Evolutionary conservation across 345 rosid species (phyloP).

Genomic region (Diplotaxis tenuifolia): DNA sequence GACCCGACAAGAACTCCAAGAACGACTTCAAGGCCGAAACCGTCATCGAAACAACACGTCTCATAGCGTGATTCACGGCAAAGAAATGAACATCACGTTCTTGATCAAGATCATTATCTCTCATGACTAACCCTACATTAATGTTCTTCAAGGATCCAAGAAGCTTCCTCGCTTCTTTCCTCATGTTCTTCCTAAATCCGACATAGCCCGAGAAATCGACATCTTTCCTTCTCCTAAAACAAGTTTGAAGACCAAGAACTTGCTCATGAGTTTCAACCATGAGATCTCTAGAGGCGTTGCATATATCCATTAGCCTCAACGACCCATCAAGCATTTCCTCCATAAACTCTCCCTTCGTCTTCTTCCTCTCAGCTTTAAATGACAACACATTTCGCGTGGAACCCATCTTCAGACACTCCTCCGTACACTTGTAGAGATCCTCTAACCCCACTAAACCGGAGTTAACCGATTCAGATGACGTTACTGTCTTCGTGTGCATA

Average conservation of each 20-base stretch:
- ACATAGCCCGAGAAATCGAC: constrained; percentile 27
- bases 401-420: constrained; percentile 57
- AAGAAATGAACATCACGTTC: constrained; percentile 40
- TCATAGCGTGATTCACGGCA: constrained; percentile 45
- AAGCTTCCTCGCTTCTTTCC: constrained; percentile 53
- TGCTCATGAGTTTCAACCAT: constrained; percentile 50
- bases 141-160: constrained; percentile 48
- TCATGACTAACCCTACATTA: constrained; percentile 33
- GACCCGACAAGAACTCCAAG: constrained; percentile 44
- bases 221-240: constrained; percentile 47
- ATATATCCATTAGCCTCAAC: constrained; percentile 54
- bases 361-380: constrained; percentile 16
- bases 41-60: constrained; percentile 43
- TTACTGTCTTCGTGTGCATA: constrained; percentile 34
- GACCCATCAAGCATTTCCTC: constrained; percentile 62
- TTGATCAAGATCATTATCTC: constrained; percentile 7
- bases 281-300: constrained; percentile 57
- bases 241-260: constrained; percentile 52
- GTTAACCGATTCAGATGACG: constrained; percentile 44
- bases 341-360: constrained; percentile 36
- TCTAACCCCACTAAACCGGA: constrained; percentile 43
- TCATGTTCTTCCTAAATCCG: constrained; percentile 55
- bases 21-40: constrained; percentile 49
- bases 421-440: constrained; percentile 45
- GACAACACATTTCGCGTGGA: constrained; percentile 48